Base-by-base conservation (phyloP, 306 rosid species). In the Quercus suber region DNA sequence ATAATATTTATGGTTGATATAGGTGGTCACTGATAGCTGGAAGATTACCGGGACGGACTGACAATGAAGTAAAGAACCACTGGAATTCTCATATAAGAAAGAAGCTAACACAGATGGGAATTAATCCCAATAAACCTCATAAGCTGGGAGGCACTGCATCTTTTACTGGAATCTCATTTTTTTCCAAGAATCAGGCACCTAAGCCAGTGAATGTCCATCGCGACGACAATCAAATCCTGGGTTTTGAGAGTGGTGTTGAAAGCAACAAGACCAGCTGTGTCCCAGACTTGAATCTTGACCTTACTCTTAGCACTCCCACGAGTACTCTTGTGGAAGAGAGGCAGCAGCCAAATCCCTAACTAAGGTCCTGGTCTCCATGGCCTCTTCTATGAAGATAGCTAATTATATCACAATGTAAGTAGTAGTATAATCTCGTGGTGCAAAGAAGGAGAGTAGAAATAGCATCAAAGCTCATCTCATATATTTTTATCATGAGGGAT, bases 11-110 rank as follows among this genome's bases (percentile, higher is more conserved):
- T 28, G 51, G 7, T 28, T 53, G 35, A 60, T 31, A n/a, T 57
- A 87, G 91, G 81, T 85, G 91, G 91, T 80, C 91, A 10, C 74
- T 88, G 19, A 88, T 88, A 85, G 91, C 91, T 0, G 85, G 89
- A 60, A 80, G 91, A 55, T 63, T 88, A 51, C 91, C 91, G 5
- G 89, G 91, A 82, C 80, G 91, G 59, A 88, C 89, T 4, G 89
- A 82, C 58, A 87, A 76, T 33, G 88, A 85, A 75, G 82, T 86
- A n/a, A 86, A 86, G 84, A 86, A 83, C 31, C 80, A 86, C 78
- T 83, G 89, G 89, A 83, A 86, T 58, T 73, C 79, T 13, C 83
- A 86, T n/a, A 69, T 83, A 18, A 86, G 61, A 30, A 83, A 86
- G 23, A 86, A 80, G 79, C 25, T 83, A 21, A 35, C 25, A 31